These are phyloP conservation scores for Poa annua DNA, from an alignment of 176 grass and related monocot species.

Conservation along the genomic window DNA sequence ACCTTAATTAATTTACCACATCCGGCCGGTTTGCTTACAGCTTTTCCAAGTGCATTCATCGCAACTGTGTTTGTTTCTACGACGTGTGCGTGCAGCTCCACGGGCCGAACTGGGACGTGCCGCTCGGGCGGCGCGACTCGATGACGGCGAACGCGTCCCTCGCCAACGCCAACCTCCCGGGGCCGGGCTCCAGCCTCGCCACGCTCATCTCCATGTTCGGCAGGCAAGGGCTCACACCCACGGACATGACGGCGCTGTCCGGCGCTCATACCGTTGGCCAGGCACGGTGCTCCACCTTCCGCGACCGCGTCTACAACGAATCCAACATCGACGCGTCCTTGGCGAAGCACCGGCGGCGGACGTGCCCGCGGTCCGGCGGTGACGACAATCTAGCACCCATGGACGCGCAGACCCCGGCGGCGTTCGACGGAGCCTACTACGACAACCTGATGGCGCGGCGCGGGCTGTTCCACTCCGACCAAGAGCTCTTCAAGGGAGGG, in stretches of 20 bases:
- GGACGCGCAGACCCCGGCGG: slow-evolving; percentile 39
- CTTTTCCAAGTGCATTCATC: neutral
- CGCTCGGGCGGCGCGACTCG: neutral
- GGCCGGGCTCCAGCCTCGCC: slow-evolving; percentile 48
- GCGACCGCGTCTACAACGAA: slow-evolving; percentile 56
- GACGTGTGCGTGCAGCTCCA: neutral
- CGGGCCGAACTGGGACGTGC: neutral
- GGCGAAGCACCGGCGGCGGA: slow-evolving; percentile 20
- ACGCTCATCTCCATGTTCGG: slow-evolving; percentile 54
- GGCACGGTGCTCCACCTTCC: slow-evolving; percentile 49
- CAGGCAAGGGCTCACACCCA: slow-evolving; percentile 49
- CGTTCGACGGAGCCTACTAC: slow-evolving; percentile 56
- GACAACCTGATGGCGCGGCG: slow-evolving; percentile 33
- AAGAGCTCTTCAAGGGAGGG: slow-evolving; percentile 61
- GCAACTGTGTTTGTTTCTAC: neutral
- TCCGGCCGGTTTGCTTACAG: neutral
- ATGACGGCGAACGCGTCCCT: neutral
- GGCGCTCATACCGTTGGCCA: slow-evolving; percentile 69
- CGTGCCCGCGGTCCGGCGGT: slow-evolving; percentile 39
- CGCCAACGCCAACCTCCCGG: neutral
- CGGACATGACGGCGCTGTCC: slow-evolving; percentile 73
- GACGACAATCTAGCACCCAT: slow-evolving; percentile 45
- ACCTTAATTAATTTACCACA: neutral
- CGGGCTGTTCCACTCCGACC: slow-evolving; percentile 63
- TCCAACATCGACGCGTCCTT: slow-evolving; percentile 47